Percentiles rank a stretch among this genome's conserved stretches.
Evolutionary conservation across 2,329 filamentous ascomycete species (phyloP).

Genomic region (Phaeosphaeria sp.): DNA sequence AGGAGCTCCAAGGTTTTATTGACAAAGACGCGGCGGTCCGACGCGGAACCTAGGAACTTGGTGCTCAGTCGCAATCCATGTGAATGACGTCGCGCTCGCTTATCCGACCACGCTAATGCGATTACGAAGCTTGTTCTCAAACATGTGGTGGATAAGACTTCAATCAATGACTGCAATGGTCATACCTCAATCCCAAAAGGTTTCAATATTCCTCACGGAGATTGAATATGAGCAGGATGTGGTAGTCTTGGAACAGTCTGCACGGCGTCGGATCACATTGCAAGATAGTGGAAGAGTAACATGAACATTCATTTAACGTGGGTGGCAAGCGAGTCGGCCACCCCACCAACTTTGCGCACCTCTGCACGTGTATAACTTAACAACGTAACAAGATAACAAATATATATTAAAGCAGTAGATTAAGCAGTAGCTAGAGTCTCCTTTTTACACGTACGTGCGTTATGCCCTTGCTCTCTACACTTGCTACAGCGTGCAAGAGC

Average conservation of each 20-base stretch:
- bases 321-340: background rate
- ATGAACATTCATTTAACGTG: too few species aligned
- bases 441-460: conserved; percentile 18
- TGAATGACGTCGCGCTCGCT: conserved; percentile 29
- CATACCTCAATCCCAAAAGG: background rate
- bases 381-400: conserved; percentile 10
- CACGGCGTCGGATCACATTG: too few species aligned
- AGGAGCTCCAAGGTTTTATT: conserved; percentile 7
- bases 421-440: conserved; percentile 15
- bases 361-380: conserved; percentile 14
- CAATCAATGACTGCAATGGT: background rate
- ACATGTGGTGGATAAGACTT: background rate
- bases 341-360: background rate
- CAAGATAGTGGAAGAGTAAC: too few species aligned
- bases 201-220: too few species aligned
- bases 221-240: background rate
- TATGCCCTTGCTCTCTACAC: conserved; percentile 18
- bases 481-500: conserved; percentile 15
- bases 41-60: conserved; percentile 10
- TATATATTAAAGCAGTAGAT: conserved; percentile 18
- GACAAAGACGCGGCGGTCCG: conserved; percentile 8
- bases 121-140: conserved; percentile 22
- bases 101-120: conserved; percentile 17
- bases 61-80: conserved; percentile 18
- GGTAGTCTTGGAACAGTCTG: background rate